Conservation (phyloP, 768 basidiomycete genomes). For the Hysterangium stoloniferum region DNA sequence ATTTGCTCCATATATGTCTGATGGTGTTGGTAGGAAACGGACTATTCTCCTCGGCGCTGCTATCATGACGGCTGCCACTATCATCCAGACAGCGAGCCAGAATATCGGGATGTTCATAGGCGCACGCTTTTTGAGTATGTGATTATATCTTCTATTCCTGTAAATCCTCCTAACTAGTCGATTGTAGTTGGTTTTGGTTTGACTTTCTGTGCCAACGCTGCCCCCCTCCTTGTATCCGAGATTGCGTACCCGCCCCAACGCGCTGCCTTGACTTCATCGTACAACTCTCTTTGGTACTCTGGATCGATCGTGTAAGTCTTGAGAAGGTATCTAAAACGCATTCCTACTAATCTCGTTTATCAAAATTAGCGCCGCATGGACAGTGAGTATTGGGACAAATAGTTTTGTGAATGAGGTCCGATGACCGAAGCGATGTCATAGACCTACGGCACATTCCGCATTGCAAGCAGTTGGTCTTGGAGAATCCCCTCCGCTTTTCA, state of each 20-base stretch:
- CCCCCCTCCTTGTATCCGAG: slow-evolving; percentile 60
- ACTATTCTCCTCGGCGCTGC: slow-evolving; percentile 52
- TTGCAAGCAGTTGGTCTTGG: slow-evolving; percentile 33
- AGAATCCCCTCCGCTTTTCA: slow-evolving; percentile 28
- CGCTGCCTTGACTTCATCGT: slow-evolving; percentile 52
- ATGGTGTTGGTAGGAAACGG: slow-evolving; percentile 48
- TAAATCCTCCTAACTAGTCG: not conserved
- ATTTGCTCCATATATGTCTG: slow-evolving; percentile 41
- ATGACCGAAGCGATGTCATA: slow-evolving; percentile 18
- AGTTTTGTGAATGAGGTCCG: slow-evolving; percentile 19
- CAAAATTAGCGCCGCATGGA: slow-evolving; percentile 3
- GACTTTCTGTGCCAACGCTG: slow-evolving; percentile 53
- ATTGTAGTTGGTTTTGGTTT: slow-evolving; percentile 45
- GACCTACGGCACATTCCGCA: slow-evolving; percentile 58
- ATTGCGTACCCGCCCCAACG: slow-evolving; percentile 65
- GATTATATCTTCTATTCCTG: slow-evolving; percentile 4
- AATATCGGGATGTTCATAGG: slow-evolving; percentile 52
- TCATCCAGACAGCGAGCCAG: slow-evolving; percentile 46
- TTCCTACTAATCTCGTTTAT: not conserved
- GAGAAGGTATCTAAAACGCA: not conserved
- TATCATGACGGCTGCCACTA: slow-evolving; percentile 56
- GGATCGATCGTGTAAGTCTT: too few relatives aligned
- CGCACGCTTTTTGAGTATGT: slow-evolving; percentile 32
- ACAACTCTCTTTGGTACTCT: slow-evolving; percentile 54
- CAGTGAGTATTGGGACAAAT: slow-evolving; percentile 14